phyloP scores from a whole-genome alignment of 768 basidiomycete genomes.

The Coprinopsis strossmayeri region DNA sequence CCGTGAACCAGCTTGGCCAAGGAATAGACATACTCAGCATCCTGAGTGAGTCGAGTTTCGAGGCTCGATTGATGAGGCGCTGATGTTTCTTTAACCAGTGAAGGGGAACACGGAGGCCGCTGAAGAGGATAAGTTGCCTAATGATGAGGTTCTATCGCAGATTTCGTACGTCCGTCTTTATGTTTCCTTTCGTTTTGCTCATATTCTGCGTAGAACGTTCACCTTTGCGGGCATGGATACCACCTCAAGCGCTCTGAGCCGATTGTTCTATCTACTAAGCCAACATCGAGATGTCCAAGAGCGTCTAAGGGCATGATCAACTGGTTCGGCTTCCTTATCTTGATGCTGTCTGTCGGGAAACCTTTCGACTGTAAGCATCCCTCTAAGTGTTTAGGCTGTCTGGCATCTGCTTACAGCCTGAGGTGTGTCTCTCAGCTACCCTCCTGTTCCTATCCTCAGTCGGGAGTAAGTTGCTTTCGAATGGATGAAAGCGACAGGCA shows the following conservation, averaged over 20 bases:
- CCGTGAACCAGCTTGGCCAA: conserved; percentile 24
- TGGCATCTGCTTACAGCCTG: background rate
- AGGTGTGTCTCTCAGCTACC: conserved; percentile 13
- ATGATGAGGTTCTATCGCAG: conserved; percentile 32
- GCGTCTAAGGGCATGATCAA: conserved; percentile 29
- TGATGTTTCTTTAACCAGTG: conserved; percentile 22
- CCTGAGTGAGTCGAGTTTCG: conserved; percentile 22
- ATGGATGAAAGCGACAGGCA: background rate
- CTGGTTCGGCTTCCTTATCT: conserved; percentile 31
- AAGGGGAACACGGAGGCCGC: conserved; percentile 26
- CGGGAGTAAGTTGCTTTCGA: conserved; percentile 11
- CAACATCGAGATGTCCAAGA: conserved; percentile 30
- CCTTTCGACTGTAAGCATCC: conserved; percentile 28
- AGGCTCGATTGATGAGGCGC: background rate
- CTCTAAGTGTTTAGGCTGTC: background rate
- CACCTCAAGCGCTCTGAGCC: conserved; percentile 30
- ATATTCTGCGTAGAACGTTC: conserved; percentile 21
- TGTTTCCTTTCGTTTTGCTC: too few species aligned
- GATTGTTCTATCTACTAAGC: conserved; percentile 26
- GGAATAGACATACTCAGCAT: conserved; percentile 39
- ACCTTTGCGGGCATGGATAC: conserved; percentile 38
- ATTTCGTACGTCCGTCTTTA: conserved; percentile 8
- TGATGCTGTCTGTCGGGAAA: conserved; percentile 35
- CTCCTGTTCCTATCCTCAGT: conserved; percentile 12
- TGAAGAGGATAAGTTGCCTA: conserved; percentile 22